A percentile compares a stretch with the other conserved stretches of the same genome.
phyloP scores from a whole-genome alignment of 805 yeast genomes.

The Scheffersomyces spartinae region DNA sequence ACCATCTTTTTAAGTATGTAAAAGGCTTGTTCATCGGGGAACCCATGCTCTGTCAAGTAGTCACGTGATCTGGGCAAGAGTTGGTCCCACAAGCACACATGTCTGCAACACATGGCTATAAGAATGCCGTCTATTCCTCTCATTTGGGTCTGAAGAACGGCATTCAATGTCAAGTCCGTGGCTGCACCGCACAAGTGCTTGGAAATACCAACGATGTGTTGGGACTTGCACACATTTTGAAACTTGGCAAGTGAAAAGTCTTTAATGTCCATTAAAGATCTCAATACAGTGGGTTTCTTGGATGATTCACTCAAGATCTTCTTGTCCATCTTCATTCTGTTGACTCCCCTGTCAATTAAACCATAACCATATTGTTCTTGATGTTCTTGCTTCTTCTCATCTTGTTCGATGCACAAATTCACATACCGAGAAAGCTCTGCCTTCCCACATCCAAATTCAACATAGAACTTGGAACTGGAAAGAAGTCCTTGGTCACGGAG shows the following conservation, averaged over 20 bases:
- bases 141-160: slow-evolving; percentile 9
- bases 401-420: slow-evolving; percentile 22
- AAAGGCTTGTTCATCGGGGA: slow-evolving; percentile 28
- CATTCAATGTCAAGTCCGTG: slow-evolving; percentile 62
- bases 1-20: slow-evolving; percentile 47
- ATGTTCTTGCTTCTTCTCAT: slow-evolving; percentile 3
- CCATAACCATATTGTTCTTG: slow-evolving; percentile 31
- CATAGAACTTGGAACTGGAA: slow-evolving; percentile 22
- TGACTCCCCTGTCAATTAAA: slow-evolving; percentile 65
- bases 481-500: slow-evolving; percentile 33
- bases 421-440: slow-evolving; percentile 71
- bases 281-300: slow-evolving; percentile 22
- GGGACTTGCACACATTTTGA: slow-evolving; percentile 10
- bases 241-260: slow-evolving; percentile 48
- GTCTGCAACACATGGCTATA: slow-evolving; percentile 92
- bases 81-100: slow-evolving; percentile 56
- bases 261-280: slow-evolving; percentile 70
- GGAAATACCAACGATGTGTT: slow-evolving; percentile 49
- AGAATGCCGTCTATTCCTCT: slow-evolving; percentile 40
- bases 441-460: slow-evolving; percentile 89
- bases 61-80: slow-evolving; percentile 36
- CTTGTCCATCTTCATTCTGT: slow-evolving; percentile 66
- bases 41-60: slow-evolving; percentile 24
- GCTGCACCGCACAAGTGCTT: slow-evolving; percentile 94
- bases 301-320: slow-evolving; percentile 40